Percentiles rank a stretch among this genome's conserved stretches.
Conservation (phyloP, 257 asterid species). For the Osmanthus fragrans region DNA sequence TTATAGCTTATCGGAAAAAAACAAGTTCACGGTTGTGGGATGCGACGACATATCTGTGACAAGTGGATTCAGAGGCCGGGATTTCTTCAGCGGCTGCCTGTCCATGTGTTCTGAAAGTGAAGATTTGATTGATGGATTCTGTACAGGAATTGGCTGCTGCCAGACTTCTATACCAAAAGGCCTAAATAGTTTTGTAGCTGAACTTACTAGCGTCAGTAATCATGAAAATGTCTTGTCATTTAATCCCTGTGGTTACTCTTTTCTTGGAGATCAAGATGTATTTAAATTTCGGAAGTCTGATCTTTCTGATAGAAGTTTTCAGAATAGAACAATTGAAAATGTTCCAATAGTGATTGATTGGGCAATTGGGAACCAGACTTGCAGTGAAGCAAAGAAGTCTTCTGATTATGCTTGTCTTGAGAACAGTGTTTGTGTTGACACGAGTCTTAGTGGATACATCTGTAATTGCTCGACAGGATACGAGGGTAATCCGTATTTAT, state of each 20-base stretch:
- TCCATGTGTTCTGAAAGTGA: slow-evolving; percentile 32
- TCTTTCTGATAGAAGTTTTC: slow-evolving; percentile 8
- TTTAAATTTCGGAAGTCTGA: slow-evolving; percentile 26
- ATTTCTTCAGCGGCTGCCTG: slow-evolving; percentile 33
- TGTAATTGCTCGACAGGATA: slow-evolving; percentile 27
- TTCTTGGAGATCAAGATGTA: slow-evolving; percentile 36
- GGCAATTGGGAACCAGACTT: slow-evolving; percentile 25
- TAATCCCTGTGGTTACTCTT: slow-evolving; percentile 39
- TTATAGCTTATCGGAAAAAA: slow-evolving; percentile 36
- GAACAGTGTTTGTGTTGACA: slow-evolving; percentile 4
- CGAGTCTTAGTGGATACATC: slow-evolving; percentile 25
- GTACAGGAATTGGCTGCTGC: slow-evolving; percentile 50
- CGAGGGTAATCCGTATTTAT: slow-evolving; percentile 30
- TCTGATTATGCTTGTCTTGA: neutral
- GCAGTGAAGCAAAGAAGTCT: neutral
- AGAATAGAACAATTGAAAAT: slow-evolving; percentile 11
- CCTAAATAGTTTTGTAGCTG: neutral
- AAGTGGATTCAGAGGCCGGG: neutral
- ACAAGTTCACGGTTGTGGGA: slow-evolving; percentile 43
- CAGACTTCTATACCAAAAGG: slow-evolving; percentile 42
- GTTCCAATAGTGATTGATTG: slow-evolving; percentile 32
- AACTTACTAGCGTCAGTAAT: neutral
- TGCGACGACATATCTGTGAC: slow-evolving; percentile 42
- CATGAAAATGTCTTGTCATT: slow-evolving; percentile 20
- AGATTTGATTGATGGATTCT: slow-evolving; percentile 44